Percentiles rank a stretch among this genome's conserved stretches.
These are phyloP conservation scores for Thalassiosira sp. DNA, from an alignment of 352 stramenopile genomes.

Conservation along the genomic window DNA sequence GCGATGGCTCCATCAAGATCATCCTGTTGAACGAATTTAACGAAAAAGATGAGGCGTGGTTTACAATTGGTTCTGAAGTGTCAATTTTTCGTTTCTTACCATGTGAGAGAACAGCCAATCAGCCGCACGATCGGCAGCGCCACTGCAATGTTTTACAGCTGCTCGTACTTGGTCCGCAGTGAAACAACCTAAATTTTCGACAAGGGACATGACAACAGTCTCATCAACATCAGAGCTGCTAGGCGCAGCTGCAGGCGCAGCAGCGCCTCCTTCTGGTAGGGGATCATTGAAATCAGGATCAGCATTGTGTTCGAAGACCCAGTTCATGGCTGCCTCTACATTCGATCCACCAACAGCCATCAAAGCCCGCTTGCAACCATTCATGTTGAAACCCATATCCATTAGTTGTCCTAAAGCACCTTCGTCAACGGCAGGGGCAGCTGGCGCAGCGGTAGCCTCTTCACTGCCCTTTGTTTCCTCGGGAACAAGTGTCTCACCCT, in stretches of 20 bases:
- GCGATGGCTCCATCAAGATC: conserved; percentile 91
- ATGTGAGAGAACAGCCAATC: conserved; percentile 99
- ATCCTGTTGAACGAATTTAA: conserved; percentile 57
- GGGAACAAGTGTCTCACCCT: conserved; percentile 87
- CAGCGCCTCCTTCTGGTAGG: conserved; percentile 56
- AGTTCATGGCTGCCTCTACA: conserved; percentile 95
- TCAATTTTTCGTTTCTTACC: conserved; percentile 49
- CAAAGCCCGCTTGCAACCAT: conserved; percentile 94
- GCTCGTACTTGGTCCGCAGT: conserved; percentile 89
- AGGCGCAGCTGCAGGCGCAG: conserved; percentile 14
- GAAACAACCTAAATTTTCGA: conserved; percentile 84
- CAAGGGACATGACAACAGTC: conserved; percentile 69
- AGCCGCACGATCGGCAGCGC: conserved; percentile 90
- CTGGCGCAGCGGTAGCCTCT: conserved; percentile 11
- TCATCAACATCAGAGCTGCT: conserved; percentile 58
- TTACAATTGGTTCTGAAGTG: conserved; percentile 5
- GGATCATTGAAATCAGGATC: conserved; percentile 97
- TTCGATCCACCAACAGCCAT: conserved; percentile 90
- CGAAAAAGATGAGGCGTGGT: conserved; percentile 6
- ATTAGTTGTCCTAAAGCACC: conserved; percentile 92
- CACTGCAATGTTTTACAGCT: conserved; percentile 90
- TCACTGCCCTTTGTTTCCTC: conserved; percentile 69
- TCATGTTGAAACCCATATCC: conserved; percentile 98
- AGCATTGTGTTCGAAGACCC: conserved; percentile 98
- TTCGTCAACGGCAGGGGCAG: conserved; percentile 83